A percentile compares a stretch with the other conserved stretches of the same genome.
Evolutionary conservation across 2,329 filamentous ascomycete genomes (phyloP).

Genomic region (Penicillium sp.): DNA sequence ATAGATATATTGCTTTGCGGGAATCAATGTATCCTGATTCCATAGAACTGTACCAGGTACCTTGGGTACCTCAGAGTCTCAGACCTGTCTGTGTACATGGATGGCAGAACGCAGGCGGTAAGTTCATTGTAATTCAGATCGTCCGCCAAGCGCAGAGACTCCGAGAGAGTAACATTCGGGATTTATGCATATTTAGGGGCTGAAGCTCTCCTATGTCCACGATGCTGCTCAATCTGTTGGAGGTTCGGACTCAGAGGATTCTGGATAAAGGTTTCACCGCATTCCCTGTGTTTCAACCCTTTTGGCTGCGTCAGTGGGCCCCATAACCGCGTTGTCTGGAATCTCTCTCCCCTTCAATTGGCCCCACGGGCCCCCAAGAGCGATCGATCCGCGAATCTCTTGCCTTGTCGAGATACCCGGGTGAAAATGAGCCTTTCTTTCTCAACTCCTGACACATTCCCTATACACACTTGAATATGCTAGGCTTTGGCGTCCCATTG

Average conservation of each 20-base stretch:
- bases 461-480: conserved; percentile 7
- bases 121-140: background rate
- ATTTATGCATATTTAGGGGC: background rate
- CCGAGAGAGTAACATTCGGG: background rate
- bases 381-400: background rate
- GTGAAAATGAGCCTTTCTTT: background rate
- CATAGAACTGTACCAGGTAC: too few relatives aligned
- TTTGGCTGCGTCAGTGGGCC: background rate
- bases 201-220: background rate
- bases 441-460: background rate
- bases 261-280: background rate
- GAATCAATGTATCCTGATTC: too few relatives aligned
- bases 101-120: background rate
- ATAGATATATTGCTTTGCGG: too few relatives aligned
- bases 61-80: too few relatives aligned
- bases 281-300: conserved; percentile 4
- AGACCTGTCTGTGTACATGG: too few relatives aligned
- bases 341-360: background rate
- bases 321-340: background rate
- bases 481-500: conserved; percentile 1
- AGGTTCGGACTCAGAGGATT: background rate
- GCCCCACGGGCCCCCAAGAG: background rate
- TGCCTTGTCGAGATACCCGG: background rate
- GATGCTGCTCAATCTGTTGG: background rate
- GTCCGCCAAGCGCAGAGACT: background rate